Conservation (phyloP, 495 filamentous ascomycete species). For the Talaromyces proteolyticus region DNA sequence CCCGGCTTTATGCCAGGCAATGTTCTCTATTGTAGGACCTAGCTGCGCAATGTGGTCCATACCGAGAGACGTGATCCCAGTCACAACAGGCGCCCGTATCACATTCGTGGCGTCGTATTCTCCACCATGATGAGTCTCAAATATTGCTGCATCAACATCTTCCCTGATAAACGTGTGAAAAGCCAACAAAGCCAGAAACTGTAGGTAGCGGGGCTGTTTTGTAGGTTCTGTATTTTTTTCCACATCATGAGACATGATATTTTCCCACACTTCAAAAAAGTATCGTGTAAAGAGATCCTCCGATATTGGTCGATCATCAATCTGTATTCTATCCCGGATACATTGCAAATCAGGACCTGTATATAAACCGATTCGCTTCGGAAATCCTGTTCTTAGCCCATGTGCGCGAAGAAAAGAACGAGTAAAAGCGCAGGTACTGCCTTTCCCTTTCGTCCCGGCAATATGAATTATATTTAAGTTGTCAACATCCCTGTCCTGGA, state of each 20-base stretch:
- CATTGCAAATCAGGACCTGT: slow-evolving; percentile 59
- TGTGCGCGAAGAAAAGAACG: slow-evolving; percentile 29
- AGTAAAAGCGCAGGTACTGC: slow-evolving; percentile 43
- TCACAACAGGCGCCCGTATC: slow-evolving; percentile 56
- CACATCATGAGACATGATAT: slow-evolving; percentile 10
- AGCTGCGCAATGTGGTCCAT: slow-evolving; percentile 74
- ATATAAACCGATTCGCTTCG: slow-evolving; percentile 52
- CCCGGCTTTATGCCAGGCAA: slow-evolving; percentile 88
- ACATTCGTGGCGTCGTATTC: slow-evolving; percentile 84
- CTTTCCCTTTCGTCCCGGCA: slow-evolving; percentile 48
- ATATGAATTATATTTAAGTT: slow-evolving; percentile 39
- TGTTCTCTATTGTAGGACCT: slow-evolving; percentile 68
- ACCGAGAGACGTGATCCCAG: slow-evolving; percentile 67
- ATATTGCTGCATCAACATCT: slow-evolving; percentile 63
- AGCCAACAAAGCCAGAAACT: slow-evolving; percentile 64
- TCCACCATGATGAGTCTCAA: slow-evolving; percentile 81
- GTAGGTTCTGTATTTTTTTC: neutral
- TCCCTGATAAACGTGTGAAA: slow-evolving; percentile 71
- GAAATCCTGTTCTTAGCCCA: slow-evolving; percentile 22
- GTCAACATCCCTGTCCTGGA: slow-evolving; percentile 20
- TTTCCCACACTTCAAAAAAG: slow-evolving; percentile 64
- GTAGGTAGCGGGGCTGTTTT: slow-evolving; percentile 51
- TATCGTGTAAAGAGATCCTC: slow-evolving; percentile 50
- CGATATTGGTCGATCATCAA: slow-evolving; percentile 47
- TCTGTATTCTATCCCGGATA: slow-evolving; percentile 59